Evolutionary conservation across 371 early-diverging fungal species (phyloP), one percentile per base, ranked within the genome.

Genomic region (Batkoa obscura): DNA sequence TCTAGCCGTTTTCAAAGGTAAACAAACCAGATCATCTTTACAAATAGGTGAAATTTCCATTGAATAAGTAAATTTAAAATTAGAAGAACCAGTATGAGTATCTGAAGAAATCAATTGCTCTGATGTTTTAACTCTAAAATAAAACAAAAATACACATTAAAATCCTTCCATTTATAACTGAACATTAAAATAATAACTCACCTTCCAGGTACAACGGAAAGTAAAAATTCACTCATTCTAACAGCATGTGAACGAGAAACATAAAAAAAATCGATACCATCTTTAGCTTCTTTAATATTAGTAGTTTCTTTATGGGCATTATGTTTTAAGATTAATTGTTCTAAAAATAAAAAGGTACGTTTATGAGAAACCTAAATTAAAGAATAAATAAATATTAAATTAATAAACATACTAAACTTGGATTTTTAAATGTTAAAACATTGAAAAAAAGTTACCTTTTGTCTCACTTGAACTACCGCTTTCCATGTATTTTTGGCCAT

Each of bases 401-500:
- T 9, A 39, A 13, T 17, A 39, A 58, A 58, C 17, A 41, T 15
- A 58, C 8, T 30, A 6, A 13, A 9, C 30, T 8, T 35, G 30
- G 12, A 13, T 3, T 6, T 51, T 6, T 4, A 33, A 33, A 10
- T 8, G 32, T 48, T 48, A 5, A 5, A 32, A 8, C 5, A 13
- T 43, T 48, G 8, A 8, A 36, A 17, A 13, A 5, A 5, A 43
- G 79, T 81, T 15, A 90, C 92, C 75, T 95, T 97, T 73, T 99
- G 99, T 58, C 99, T 85, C 31, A 99, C 83, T 76, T 99, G 99
- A 23, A 99, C 99, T 55, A 84, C 78, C 10, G 96, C 93, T 65
- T 90, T 91, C 99, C 99, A 99, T 4, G 91, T 96, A 64, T 98
- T 90, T 68, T 99, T 90, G 4, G 99, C 99, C 73, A 90, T 95